Evolutionary conservation across 352 stramenopile genomes (phyloP).

Genomic region (Pythium dissimile): DNA sequence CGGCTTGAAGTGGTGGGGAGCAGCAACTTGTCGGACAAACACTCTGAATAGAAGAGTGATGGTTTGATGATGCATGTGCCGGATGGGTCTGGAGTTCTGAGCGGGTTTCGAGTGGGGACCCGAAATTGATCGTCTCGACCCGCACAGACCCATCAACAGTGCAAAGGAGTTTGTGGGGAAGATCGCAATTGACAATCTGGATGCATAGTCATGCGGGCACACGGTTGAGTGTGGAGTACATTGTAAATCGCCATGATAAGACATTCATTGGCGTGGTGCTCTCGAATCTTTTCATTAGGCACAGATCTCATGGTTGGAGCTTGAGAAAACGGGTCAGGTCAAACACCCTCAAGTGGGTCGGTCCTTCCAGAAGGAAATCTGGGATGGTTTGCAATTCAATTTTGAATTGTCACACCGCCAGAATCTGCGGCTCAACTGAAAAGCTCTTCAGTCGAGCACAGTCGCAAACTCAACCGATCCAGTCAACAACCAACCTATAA

Average conservation of each 20-base stretch:
- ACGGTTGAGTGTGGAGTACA: too few species aligned
- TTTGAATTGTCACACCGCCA: slow-evolving; percentile 19
- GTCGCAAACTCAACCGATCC: slow-evolving; percentile 6
- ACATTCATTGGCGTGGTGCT: too few species aligned
- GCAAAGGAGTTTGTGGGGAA: too few species aligned
- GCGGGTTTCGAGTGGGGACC: neutral
- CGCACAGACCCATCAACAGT: too few species aligned
- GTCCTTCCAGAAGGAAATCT: slow-evolving; percentile 1
- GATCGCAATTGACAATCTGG: too few species aligned
- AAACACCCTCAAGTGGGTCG: neutral
- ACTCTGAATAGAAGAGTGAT: slow-evolving; percentile 17
- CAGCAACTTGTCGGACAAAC: slow-evolving; percentile 3
- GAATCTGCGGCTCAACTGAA: slow-evolving; percentile 6
- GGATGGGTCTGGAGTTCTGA: slow-evolving; percentile 1
- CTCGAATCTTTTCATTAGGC: too few species aligned
- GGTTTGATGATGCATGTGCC: neutral
- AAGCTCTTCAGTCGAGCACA: slow-evolving; percentile 6
- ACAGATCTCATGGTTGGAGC: too few species aligned
- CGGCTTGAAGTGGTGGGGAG: slow-evolving; percentile 33
- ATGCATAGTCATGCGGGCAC: too few species aligned
- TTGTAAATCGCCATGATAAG: too few species aligned
- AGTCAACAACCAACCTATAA: slow-evolving; percentile 9
- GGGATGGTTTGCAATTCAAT: slow-evolving; percentile 9
- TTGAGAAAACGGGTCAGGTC: neutral
- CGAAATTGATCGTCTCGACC: too few species aligned